Evolutionary conservation across 2,329 filamentous ascomycete species (phyloP), one percentile per base, ranked within the genome.

Genomic region (Diaporthe destruens): DNA sequence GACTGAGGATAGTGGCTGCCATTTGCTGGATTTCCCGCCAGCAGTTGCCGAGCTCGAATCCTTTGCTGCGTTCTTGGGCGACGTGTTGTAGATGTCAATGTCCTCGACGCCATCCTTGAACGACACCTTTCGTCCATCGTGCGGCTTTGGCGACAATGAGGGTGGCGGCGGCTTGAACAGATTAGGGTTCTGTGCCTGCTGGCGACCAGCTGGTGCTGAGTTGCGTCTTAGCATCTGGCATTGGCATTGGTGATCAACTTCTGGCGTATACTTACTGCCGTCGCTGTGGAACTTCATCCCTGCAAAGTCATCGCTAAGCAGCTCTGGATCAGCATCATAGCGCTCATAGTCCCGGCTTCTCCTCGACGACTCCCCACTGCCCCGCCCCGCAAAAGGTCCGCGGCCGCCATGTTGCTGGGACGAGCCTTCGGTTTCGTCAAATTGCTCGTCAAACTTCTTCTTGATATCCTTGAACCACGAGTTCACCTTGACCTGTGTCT

Each of bases 401-500:
- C 67, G 67, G 74, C 83, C 80, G n/a, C 75, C 76, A n/a, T 80
- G 79, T 34, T 67, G 73, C n/a, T 75, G 73, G 29, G 83, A 81
- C 61, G 80, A 87, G 53, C 89, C 89, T 70, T 92, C 89, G 9
- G 91, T 89, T 32, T 95, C 93, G 69, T 92, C 89, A 72, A 95
- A 93, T 75, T 96, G 94, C 63, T 96, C 96, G 78, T 98, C 95
- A 44, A 99, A 89, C 82, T 92, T 94, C 89, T 98, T 98, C 85
- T 94, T 96, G 80, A 99, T 86, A 75, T 91, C 95, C 66, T 90
- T 93, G 78, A 99, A 94, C 95, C 96, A 98, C 65, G 90, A 89
- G 84, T 97, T 98, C 78, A 99, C 93, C 80, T 94, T 97, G 71
- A 90, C 91, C 84, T 98, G 96, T 2, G 96, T 98, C 80, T 99